Conservation (phyloP, 2,329 filamentous ascomycete genomes). For the Helicocarpus griseus region DNA sequence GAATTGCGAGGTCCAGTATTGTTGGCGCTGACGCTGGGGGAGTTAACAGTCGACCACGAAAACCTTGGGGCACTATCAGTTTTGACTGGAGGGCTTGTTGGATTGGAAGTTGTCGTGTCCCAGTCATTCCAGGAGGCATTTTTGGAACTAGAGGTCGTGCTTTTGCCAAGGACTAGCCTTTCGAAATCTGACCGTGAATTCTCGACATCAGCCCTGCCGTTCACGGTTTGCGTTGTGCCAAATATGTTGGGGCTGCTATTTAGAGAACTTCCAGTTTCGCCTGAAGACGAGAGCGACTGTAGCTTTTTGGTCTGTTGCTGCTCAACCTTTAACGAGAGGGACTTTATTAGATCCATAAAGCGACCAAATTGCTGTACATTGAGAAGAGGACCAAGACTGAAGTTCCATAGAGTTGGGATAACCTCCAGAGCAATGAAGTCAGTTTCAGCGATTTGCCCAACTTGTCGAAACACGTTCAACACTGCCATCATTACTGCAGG, state of each 20-base stretch:
- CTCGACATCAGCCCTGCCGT: slow-evolving; percentile 44
- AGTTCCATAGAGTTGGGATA: slow-evolving; percentile 80
- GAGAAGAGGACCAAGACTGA: slow-evolving; percentile 81
- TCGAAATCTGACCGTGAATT: slow-evolving; percentile 68
- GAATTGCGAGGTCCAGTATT: slow-evolving; percentile 8
- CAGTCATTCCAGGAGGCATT: slow-evolving; percentile 25
- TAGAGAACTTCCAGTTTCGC: slow-evolving; percentile 37
- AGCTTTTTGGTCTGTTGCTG: slow-evolving; percentile 81
- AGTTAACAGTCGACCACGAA: slow-evolving; percentile 32
- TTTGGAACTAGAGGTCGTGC: slow-evolving; percentile 26
- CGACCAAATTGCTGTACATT: slow-evolving; percentile 78
- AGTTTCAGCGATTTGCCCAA: slow-evolving; percentile 71
- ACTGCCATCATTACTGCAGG: slow-evolving; percentile 95
- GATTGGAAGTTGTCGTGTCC: slow-evolving; percentile 21
- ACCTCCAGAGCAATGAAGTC: slow-evolving; percentile 91
- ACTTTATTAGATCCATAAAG: slow-evolving; percentile 84
- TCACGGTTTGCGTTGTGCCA: slow-evolving; percentile 17
- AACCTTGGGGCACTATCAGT: slow-evolving; percentile 28
- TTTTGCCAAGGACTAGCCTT: slow-evolving; percentile 71
- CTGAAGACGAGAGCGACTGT: slow-evolving; percentile 64
- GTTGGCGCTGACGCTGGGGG: slow-evolving; percentile 13
- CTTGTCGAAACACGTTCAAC: slow-evolving; percentile 70
- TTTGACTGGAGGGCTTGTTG: slow-evolving; percentile 17
- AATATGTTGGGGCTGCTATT: slow-evolving; percentile 20
- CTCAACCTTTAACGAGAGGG: slow-evolving; percentile 69